Evolutionary conservation across 306 rosid genomes (phyloP), one percentile per base, ranked within the genome.

Genomic region (Chamaecrista fasciculata): DNA sequence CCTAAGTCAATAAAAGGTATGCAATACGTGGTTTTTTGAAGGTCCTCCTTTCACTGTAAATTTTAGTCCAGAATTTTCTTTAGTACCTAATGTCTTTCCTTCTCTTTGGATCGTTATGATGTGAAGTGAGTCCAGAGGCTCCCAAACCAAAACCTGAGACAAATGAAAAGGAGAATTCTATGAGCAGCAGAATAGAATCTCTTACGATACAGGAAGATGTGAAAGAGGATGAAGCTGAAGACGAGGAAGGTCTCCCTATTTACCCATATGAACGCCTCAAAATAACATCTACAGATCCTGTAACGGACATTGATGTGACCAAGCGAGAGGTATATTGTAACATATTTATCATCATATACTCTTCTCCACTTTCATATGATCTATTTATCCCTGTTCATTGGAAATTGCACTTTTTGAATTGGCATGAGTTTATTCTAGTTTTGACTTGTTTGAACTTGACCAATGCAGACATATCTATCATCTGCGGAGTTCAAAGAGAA

Each of bases 161-260:
- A 24, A 89, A 80, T 64, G 73, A 81, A 25, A 86, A 78, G 79
- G 96, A 88, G 70, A 91, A 80, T 76, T 76, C 81, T 37, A 69
- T 74, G 82, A 66, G 73, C 67, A 73, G 66, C 73, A 76, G 83
- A 85, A 69, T 91, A 56, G 93, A 68, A 83, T 83, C 97, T 58
- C 89, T 85, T 66, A 85, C 96, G 23, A 91, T 91, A 81, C 66
- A 89, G 63, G 96, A 91, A 77, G 96, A 88, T 75, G 89, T 82
- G 73, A 91, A 88, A 71, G 97, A 91, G 79, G 86, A 76, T 66
- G 97, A 91, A 77, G 83, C 80, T 24, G 97, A 91, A 82, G 97
- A 86, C 51, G 96, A 88, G 55, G 91, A 86, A 74, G 89, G 91
- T 61, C 88, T 91, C 58, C 62, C 77, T 39, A 11, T 66, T 40